Conservation (phyloP, 2,329 filamentous ascomycete species). For the Talaromyces sp. region DNA sequence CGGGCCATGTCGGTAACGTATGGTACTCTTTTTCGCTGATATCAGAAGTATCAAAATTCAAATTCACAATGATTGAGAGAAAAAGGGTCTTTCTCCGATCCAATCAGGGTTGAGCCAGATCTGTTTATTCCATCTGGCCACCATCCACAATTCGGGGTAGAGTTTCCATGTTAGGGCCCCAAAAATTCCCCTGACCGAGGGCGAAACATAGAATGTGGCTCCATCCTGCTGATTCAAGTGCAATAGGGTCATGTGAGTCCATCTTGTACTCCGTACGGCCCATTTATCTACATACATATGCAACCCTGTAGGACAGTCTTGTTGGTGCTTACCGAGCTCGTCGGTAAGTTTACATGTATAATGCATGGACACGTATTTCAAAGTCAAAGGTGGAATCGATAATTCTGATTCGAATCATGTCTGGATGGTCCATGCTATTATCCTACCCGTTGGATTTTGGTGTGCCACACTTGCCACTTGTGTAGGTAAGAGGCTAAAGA, state of each 20-base stretch:
- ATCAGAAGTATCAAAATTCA: neutral
- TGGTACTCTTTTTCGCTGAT: neutral
- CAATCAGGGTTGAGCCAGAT: neutral
- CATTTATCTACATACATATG: neutral
- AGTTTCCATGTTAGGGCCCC: neutral
- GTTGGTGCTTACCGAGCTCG: neutral
- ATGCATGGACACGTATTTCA: constrained; percentile 1
- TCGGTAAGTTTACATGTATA: neutral
- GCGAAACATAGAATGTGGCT: neutral
- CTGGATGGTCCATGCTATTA: neutral
- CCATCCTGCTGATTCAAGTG: neutral
- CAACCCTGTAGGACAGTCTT: neutral
- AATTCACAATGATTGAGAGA: neutral
- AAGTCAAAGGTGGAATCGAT: neutral
- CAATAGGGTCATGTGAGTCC: neutral
- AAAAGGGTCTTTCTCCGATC: neutral
- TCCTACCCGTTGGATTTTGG: neutral
- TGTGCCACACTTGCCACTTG: neutral
- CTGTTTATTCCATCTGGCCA: neutral
- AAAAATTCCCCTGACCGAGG: too few relatives aligned
- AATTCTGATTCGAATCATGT: neutral
- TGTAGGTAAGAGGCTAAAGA: neutral
- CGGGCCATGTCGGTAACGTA: neutral
- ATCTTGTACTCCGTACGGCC: neutral
- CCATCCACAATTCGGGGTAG: neutral